These are phyloP conservation scores for Osmanthus fragrans DNA, from an alignment of 257 asterid species.

Conservation along the genomic window DNA sequence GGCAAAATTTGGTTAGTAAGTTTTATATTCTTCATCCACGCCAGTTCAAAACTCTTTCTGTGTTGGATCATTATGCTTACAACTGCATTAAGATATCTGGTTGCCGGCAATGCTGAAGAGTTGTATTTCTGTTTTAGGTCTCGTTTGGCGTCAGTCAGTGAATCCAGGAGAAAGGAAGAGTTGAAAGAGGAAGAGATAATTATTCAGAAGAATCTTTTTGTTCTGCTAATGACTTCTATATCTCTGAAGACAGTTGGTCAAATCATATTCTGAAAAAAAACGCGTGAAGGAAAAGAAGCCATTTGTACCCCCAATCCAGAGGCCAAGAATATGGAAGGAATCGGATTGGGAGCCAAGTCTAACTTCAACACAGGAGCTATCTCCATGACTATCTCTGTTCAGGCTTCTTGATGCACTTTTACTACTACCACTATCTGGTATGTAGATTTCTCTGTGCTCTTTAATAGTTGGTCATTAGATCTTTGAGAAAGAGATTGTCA, in stretches of 20 bases:
- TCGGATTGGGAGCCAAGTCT: conserved; percentile 25
- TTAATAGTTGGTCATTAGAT: conserved; percentile 14
- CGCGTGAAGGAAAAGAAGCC: conserved; percentile 39
- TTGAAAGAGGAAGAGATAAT: conserved; percentile 28
- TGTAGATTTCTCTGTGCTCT: conserved; percentile 12
- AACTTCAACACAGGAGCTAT: conserved; percentile 55
- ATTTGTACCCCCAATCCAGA: conserved; percentile 64
- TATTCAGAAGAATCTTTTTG: conserved; percentile 44
- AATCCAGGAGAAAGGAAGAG: conserved; percentile 18
- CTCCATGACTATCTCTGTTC: conserved; percentile 47
- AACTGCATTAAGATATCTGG: conserved; percentile 18
- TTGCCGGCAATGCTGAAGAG: conserved; percentile 44
- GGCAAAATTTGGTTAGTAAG: conserved; percentile 2
- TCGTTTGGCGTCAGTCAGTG: conserved; percentile 5
- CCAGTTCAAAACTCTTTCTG: not conserved
- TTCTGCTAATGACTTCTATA: conserved; percentile 50
- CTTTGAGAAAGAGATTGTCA: conserved; percentile 12
- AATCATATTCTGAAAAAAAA: conserved; percentile 23
- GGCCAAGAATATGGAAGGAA: conserved; percentile 49
- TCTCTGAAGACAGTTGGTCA: conserved; percentile 39
- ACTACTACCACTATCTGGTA: conserved; percentile 22
- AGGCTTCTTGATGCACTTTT: not conserved
- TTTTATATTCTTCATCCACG: conserved; percentile 3
- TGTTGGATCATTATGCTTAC: conserved; percentile 18
- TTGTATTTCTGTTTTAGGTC: conserved; percentile 45